Evolutionary conservation across 305 asterid genomes (phyloP), one percentile per base, ranked within the genome.

Genomic region (Solanum hybrid): DNA sequence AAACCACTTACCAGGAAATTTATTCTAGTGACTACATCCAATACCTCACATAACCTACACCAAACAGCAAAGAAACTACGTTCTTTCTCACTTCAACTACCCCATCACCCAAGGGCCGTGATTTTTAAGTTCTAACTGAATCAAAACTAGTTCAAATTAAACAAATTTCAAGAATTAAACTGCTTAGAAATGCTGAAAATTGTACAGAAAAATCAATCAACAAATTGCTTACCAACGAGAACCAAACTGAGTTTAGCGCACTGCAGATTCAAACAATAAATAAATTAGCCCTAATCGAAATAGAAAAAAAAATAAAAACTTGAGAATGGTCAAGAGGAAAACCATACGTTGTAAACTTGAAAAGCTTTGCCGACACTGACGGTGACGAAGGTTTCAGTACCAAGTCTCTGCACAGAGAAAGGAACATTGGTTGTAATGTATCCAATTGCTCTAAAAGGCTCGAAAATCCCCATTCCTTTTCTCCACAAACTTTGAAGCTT

Each of bases 281-380:
- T 22, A 6, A 13, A 73, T 82, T 17, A n/a, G 7, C 27, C 72
- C 37, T 4, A 19, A 71, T 34, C 51, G 4, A 76, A 56, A 80
- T 51, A 56, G 69, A 6, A 15, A 12, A 24, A 24, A n/a, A 4
- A 35, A 29, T 2, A 2, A 34, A 17, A 2, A 7, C 1, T 36
- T 45, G 27, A 29, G 17, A 17, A 82, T 19, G 27, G 29, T 64
- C 24, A 37, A 19, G 27, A 5, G 2, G 2, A 19, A 12, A 10
- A 24, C 2, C 29, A 56, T 94, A 97, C 98, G 71, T 97, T 96
- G 94, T 95, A 96, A 80, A 97, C 78, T 93, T 97, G 99, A 91
- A 95, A 97, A 38, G 99, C 95, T 90, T 95, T 96, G 69, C 99
- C 99, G 84, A 95, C 95, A 92, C 98, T 95, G 89, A 95, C 97